Base-by-base conservation (phyloP, 179 eudicot genomes). In the Heliamphora pulchella region DNA sequence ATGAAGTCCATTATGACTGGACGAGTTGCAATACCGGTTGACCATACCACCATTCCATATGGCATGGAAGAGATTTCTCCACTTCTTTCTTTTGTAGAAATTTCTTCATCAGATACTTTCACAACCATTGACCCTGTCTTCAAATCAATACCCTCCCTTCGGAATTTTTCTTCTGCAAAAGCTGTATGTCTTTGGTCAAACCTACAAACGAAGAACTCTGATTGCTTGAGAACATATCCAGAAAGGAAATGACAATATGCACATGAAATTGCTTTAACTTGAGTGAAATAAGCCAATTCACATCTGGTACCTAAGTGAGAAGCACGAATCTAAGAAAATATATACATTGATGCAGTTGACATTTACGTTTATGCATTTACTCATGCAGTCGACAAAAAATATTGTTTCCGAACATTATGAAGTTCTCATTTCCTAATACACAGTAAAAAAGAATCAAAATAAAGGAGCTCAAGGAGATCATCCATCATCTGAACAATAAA, bases 1-100 rank as follows among this genome's bases (percentile, higher is more conserved):
- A 93, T 95, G 76, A 93, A 95, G 31, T 93, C 94, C 87, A 79
- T 86, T 73, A 95, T 86, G 22, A 95, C 87, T 67, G 98, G 98
- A 66, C 97, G 98, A 81, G 97, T 91, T 68, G 94, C 98, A 69
- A 93, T 95, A 39, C 98, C 98, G 66, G 98, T 93, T 74, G 98
- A 95, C 98, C 98, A 95, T 70, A 95, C 97, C 80, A 89, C 85
- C 98, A 95, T 93, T 74, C 98, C 98, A 82, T 95, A 95, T 8
- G 98, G 97, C 79, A 88, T 82, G 76, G 95, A 87, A 76, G 94
- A 83, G 48, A 83, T 78, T 75, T 82, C 86, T 46, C 94, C 96
- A 31, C 82, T 90, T 83, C 86, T 78, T 75, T 85, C 87, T 85
- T 95, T 95, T 18, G 97, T 92, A 18, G 94, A 86, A 78, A 95